phyloP scores from a whole-genome alignment of 495 filamentous ascomycete species.

The Entonaema liquescens region DNA sequence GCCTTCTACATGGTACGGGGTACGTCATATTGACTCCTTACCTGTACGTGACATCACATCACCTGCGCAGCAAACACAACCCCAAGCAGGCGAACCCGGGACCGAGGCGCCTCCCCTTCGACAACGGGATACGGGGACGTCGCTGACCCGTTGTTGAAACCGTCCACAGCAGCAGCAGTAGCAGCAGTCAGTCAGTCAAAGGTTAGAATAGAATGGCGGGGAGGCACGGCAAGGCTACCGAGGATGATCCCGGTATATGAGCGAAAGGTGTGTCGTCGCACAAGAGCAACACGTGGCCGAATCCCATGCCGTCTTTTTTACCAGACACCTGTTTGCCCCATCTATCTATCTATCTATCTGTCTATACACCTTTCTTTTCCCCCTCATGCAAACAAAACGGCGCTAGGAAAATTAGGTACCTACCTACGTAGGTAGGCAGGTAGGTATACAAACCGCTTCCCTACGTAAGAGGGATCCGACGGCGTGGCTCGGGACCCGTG shows the following conservation, averaged over 20 bases:
- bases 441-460: background rate
- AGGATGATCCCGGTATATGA: slow-evolving; percentile 34
- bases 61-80: too few species aligned
- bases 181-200: too few species aligned
- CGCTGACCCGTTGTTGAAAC: too few species aligned
- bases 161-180: too few species aligned
- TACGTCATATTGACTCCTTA: too few species aligned
- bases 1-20: too few species aligned
- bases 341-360: background rate
- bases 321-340: background rate
- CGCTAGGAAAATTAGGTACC: background rate
- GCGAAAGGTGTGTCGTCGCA: slow-evolving; percentile 27
- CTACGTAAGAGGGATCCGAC: slow-evolving; percentile 25
- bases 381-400: background rate
- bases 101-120: too few species aligned
- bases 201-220: background rate
- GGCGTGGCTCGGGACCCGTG: slow-evolving; percentile 30
- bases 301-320: background rate
- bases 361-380: background rate
- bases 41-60: too few species aligned
- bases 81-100: too few species aligned
- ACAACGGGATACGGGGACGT: too few species aligned
- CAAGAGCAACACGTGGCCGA: slow-evolving; percentile 31
- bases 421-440: background rate
- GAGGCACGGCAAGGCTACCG: slow-evolving; percentile 5